phyloP scores from a whole-genome alignment of 768 basidiomycete species.

The Suillus occidentalis region DNA sequence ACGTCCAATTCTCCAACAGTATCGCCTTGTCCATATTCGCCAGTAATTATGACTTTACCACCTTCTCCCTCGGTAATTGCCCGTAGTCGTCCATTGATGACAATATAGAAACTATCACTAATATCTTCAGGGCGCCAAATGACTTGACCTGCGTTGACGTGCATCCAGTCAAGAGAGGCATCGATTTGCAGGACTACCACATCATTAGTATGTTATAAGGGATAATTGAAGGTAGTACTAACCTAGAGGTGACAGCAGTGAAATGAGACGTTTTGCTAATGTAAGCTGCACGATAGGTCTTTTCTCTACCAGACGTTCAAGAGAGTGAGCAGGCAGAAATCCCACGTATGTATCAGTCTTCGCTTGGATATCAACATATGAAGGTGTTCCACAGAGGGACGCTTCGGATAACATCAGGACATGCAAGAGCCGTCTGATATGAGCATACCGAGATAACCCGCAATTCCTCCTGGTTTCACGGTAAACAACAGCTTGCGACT shows the following conservation, averaged over 20 bases:
- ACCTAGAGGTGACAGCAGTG: slow-evolving; percentile 91
- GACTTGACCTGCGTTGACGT: slow-evolving; percentile 93
- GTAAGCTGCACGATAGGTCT: slow-evolving; percentile 95
- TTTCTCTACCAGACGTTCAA: slow-evolving; percentile 90
- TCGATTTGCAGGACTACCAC: slow-evolving; percentile 89
- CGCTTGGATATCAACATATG: slow-evolving; percentile 94
- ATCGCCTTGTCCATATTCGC: slow-evolving; percentile 96
- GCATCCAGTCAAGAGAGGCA: slow-evolving; percentile 97
- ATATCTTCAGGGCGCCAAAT: slow-evolving; percentile 88
- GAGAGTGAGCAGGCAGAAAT: slow-evolving; percentile 82
- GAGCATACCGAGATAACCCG: slow-evolving; percentile 82
- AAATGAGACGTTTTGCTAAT: slow-evolving; percentile 93
- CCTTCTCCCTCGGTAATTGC: slow-evolving; percentile 80
- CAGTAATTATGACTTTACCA: slow-evolving; percentile 78
- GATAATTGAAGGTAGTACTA: slow-evolving; percentile 18
- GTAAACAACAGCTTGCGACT: slow-evolving; percentile 81
- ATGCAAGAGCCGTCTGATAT: neutral
- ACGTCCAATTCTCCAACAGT: slow-evolving; percentile 97
- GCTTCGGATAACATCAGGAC: slow-evolving; percentile 43
- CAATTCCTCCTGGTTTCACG: slow-evolving; percentile 96
- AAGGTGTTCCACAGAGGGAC: slow-evolving; percentile 86
- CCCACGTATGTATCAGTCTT: slow-evolving; percentile 99
- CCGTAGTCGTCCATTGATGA: slow-evolving; percentile 93
- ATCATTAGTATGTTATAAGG: neutral
- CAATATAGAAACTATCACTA: slow-evolving; percentile 97